Base-by-base conservation (phyloP, 331 rosid genomes). In the Quercus phellos region DNA sequence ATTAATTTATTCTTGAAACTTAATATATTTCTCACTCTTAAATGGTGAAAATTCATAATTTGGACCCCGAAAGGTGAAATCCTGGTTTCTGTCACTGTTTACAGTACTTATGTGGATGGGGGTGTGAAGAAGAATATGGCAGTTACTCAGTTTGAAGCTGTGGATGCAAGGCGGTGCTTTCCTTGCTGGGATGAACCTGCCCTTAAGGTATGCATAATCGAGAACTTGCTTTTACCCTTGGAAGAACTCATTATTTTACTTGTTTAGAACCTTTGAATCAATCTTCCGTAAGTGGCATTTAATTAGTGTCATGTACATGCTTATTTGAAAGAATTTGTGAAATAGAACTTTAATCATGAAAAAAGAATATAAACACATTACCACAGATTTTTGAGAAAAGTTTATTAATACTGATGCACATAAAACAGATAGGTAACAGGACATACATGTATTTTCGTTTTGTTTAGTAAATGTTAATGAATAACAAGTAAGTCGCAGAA, bases 141-240 rank as follows among this genome's bases (percentile, higher is more conserved):
- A n/a, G 84, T 68, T 72, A 88, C 96, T 81, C 94, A 88, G 78
- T 91, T 91, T 75, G 92, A 88, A 80, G 80, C 89, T 17, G 92
- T 88, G 16, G 92, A 89, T 29, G 97, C 94, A 60, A 79, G 97
- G 83, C 35, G 82, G 22, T 82, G 94, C 78, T 89, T 91, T 76
- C 97, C 94, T 11, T 89, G 94, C 61, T 91, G 91, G 90, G 94
- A 89, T 79, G 96, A 91, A 83, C 94, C 91, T 64, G 90, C 88
- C 51, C 74, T 86, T 51, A 91, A 91, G 92, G 94, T 87, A 38
- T 61, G 50, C 14, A 29, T 32, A 24, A 14, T 27, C n/a, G 13
- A 43, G 34, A 34, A 4, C n/a, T 18, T 66, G 51, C 50, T 3
- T 66, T 66, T 66, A 18, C 19, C 51, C 71, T 34, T 66, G 51